phyloP scores from a whole-genome alignment of 2,329 filamentous ascomycete genomes.

The Calonectria pteridis region DNA sequence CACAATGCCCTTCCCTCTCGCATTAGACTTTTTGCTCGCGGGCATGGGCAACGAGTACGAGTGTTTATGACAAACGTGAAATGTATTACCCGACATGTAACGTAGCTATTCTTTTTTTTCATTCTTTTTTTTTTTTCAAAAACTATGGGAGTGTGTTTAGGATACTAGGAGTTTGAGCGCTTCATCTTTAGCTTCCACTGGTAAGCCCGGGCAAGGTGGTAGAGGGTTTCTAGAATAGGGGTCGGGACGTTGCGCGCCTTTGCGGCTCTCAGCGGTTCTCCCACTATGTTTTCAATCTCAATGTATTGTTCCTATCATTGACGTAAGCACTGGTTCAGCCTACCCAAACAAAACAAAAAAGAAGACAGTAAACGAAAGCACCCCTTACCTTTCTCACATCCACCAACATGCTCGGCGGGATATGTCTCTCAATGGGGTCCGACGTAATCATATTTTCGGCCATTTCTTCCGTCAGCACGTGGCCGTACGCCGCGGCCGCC shows the following conservation, averaged over 20 bases:
- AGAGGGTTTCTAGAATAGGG: slow-evolving; percentile 26
- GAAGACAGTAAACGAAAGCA: background rate
- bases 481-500: slow-evolving; percentile 38
- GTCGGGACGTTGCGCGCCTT: slow-evolving; percentile 28
- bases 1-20: slow-evolving; percentile 45
- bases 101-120: background rate
- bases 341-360: background rate
- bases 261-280: slow-evolving; percentile 40
- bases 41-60: slow-evolving; percentile 46
- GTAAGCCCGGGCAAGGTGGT: slow-evolving; percentile 36
- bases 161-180: background rate
- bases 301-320: slow-evolving; percentile 39
- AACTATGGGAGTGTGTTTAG: background rate
- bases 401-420: slow-evolving; percentile 40
- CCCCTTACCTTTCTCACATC: slow-evolving; percentile 38
- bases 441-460: slow-evolving; percentile 37
- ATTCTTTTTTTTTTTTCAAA: background rate
- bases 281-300: slow-evolving; percentile 41
- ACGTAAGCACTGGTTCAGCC: slow-evolving; percentile 18
- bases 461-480: slow-evolving; percentile 37
- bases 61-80: slow-evolving; percentile 16
- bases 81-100: background rate
- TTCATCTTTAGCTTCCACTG: slow-evolving; percentile 39
- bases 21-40: slow-evolving; percentile 48
- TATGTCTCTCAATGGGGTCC: slow-evolving; percentile 40